Evolutionary conservation across 495 filamentous ascomycete species (phyloP).

Genomic region (Trypethelium eluteriae): DNA sequence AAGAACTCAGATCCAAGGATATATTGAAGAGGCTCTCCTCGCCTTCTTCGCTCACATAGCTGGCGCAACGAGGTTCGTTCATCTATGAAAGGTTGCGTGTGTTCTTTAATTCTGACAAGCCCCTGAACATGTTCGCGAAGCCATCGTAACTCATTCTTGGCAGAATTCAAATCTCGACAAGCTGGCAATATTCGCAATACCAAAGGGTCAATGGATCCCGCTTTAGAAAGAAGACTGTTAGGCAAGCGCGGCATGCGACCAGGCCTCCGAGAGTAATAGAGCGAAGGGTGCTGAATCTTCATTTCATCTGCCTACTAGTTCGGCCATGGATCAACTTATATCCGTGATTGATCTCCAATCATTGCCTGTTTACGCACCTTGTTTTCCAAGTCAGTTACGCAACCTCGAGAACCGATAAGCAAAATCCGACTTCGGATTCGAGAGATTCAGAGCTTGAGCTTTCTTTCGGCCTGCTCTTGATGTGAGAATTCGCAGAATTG

Average conservation of each 20-base stretch:
- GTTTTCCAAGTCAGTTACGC: too few species aligned
- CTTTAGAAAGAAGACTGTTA: background rate
- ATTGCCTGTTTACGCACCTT: too few species aligned
- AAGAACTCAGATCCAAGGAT: slow-evolving; percentile 85
- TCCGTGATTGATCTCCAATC: too few species aligned
- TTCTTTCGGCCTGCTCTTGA: background rate
- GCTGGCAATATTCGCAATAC: background rate
- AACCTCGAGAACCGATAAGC: background rate
- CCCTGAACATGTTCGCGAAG: slow-evolving; percentile 52
- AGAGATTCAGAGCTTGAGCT: background rate
- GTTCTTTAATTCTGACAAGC: background rate
- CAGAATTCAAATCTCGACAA: slow-evolving; percentile 59
- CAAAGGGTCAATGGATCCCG: background rate
- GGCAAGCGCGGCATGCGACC: background rate
- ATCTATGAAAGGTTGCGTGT: slow-evolving; percentile 9
- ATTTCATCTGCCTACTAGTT: too few species aligned
- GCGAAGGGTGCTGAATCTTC: background rate
- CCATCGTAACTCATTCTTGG: slow-evolving; percentile 80
- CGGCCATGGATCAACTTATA: too few species aligned
- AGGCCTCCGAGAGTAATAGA: background rate
- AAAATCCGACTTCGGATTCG: background rate
- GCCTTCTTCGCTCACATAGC: slow-evolving; percentile 48
- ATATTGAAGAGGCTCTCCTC: slow-evolving; percentile 77
- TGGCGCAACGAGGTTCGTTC: slow-evolving; percentile 19
- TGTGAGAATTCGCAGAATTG: background rate